Evolutionary conservation across 345 rosid genomes (phyloP), one percentile per base, ranked within the genome.

Genomic region (Populus euphratica): DNA sequence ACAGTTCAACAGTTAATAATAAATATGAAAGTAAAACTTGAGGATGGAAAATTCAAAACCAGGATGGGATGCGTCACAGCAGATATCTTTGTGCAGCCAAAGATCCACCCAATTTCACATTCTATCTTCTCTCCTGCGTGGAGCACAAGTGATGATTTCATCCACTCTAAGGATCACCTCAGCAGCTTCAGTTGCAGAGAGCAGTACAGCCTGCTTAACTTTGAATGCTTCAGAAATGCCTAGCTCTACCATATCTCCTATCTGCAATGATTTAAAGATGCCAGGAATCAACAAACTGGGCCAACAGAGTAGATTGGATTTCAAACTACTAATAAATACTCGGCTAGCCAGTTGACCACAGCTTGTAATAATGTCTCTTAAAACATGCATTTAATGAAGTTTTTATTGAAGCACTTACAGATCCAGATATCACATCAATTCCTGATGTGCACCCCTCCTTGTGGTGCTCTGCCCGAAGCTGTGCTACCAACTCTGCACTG

Each of bases 401-500:
- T 25, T 21, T 65, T 1, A 47, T 29, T 2, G 21, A 16, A 67
- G 59, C 33, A 86, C 96, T 91, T 89, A 93, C 99, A 68, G 96
- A 76, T 91, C 99, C 99, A 76, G 96, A 69, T 83, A 92, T 91
- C 77, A 93, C 99, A 76, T 96, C 98, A 41, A 93, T 93, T 56
- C 99, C 99, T 0, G 93, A 90, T 73, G 78, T 85, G 83, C 91
- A 91, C 49, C 88, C 97, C 74, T 96, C 96, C 76, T 80, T 87
- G 67, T 91, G 93, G 87, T 92, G 99, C 80, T 93, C 99, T 25
- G 99, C 99, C 81, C 98, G 98, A 73, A 96, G 99, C 88, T 87
- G 92, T 63, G 99, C 94, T 5, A 96, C 83, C 82, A 96, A 81
- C 77, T 96, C 99, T 1, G 99, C 98, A 83, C 98, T 96, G 90